phyloP scores from a whole-genome alignment of 345 rosid genomes.

The Aethionema arabicum region DNA sequence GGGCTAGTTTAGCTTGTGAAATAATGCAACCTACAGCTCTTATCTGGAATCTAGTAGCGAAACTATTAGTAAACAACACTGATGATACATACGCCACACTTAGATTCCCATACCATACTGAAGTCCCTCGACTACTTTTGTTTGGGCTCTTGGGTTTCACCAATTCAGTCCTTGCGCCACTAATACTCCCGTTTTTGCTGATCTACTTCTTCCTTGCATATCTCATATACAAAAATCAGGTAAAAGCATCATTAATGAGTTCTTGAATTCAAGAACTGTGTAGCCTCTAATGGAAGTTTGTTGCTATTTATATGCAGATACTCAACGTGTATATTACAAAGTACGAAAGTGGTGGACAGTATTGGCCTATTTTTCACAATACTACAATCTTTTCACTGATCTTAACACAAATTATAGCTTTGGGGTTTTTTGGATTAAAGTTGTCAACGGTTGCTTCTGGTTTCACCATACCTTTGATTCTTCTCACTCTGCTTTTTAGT shows the following conservation, averaged over 20 bases:
- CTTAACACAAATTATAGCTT: conserved; percentile 76
- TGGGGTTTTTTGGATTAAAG: conserved; percentile 82
- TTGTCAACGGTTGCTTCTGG: conserved; percentile 63
- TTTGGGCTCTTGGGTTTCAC: conserved; percentile 88
- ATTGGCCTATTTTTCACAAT: conserved; percentile 87
- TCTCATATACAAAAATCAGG: conserved; percentile 84
- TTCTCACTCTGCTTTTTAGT: conserved; percentile 72
- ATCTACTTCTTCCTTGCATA: conserved; percentile 67
- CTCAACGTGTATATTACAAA: conserved; percentile 68
- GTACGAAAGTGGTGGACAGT: conserved; percentile 80
- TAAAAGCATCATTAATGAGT: conserved; percentile 6
- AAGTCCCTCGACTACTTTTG: conserved; percentile 74
- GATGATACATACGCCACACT: conserved; percentile 48
- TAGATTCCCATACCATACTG: conserved; percentile 79
- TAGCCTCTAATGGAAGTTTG: conserved; percentile 1
- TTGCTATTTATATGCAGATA: conserved; percentile 51
- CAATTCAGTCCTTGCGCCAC: conserved; percentile 78
- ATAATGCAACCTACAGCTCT: conserved; percentile 67
- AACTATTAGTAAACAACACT: conserved; percentile 41
- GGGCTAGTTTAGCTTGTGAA: conserved; percentile 83
- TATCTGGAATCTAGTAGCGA: conserved; percentile 49
- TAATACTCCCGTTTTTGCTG: conserved; percentile 74
- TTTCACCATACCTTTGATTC: conserved; percentile 69
- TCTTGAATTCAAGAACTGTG: neutral
- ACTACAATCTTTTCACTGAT: conserved; percentile 77